These are phyloP conservation scores for Pyrenochaeta sp. DNA, from an alignment of 2,329 filamentous ascomycete genomes.

Conservation along the genomic window DNA sequence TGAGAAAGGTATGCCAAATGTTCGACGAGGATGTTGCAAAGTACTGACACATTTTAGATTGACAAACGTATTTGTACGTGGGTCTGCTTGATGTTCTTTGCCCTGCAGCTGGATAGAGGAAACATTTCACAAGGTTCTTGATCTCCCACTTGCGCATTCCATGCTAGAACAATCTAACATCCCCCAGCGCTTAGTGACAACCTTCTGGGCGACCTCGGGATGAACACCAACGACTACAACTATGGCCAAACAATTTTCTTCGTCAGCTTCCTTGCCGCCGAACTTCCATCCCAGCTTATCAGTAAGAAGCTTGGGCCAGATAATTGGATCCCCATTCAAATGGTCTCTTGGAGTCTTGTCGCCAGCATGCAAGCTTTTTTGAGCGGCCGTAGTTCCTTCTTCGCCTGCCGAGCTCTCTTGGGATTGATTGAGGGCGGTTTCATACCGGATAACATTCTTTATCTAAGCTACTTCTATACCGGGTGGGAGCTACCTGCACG, in stretches of 20 bases:
- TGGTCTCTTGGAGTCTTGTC: slow-evolving; percentile 56
- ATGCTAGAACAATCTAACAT: no score
- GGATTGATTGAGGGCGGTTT: slow-evolving; percentile 60
- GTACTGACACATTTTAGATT: slow-evolving; percentile 45
- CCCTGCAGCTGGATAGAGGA: slow-evolving; percentile 59
- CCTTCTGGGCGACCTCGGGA: slow-evolving; percentile 38
- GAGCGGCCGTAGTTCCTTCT: slow-evolving; percentile 54
- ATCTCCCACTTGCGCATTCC: no score
- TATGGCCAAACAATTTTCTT: slow-evolving; percentile 69
- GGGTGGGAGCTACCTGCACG: slow-evolving; percentile 72
- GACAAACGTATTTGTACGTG: slow-evolving; percentile 60
- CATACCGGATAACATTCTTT: slow-evolving; percentile 70
- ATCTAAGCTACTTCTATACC: slow-evolving; percentile 79
- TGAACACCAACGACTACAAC: slow-evolving; percentile 50
- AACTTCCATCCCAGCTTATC: slow-evolving; percentile 56
- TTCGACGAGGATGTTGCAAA: background rate
- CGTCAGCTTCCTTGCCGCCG: slow-evolving; percentile 74
- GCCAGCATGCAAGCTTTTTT: slow-evolving; percentile 75
- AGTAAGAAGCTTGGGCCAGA: slow-evolving; percentile 57
- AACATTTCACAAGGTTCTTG: slow-evolving; percentile 53
- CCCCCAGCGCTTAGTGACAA: slow-evolving; percentile 49
- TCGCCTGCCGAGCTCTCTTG: slow-evolving; percentile 52
- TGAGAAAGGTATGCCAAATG: slow-evolving; percentile 58
- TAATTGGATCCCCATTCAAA: slow-evolving; percentile 52
- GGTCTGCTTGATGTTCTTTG: slow-evolving; percentile 64